Evolutionary conservation across 2,329 filamentous ascomycete species (phyloP).

Genomic region (Raffaelea ambrosiae): DNA sequence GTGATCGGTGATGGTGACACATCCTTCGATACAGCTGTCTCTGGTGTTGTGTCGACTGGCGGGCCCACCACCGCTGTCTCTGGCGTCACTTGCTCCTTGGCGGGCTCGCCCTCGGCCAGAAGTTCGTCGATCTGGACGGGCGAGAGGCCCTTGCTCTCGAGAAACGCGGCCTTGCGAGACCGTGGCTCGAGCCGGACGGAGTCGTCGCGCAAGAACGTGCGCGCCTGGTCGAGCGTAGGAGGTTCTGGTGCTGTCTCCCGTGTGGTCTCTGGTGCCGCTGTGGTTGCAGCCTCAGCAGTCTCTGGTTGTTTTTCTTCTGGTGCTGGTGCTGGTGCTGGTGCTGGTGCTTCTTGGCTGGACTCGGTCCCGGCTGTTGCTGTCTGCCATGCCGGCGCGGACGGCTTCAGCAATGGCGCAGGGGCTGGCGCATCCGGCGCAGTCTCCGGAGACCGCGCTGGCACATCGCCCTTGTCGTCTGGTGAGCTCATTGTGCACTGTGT

Average conservation of each 20-base stretch:
- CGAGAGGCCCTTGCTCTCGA: slow-evolving; percentile 67
- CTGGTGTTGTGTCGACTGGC: no score
- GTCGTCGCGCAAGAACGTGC: slow-evolving; percentile 67
- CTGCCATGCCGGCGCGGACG: no score
- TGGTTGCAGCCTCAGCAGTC: not conserved
- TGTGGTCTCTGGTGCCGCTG: not conserved
- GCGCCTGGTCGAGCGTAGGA: slow-evolving; percentile 53
- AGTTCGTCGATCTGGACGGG: slow-evolving; percentile 60
- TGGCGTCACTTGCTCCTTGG: not conserved
- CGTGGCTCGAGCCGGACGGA: slow-evolving; percentile 58
- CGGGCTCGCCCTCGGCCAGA: slow-evolving; percentile 29
- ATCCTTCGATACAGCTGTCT: no score
- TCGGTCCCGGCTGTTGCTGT: no score
- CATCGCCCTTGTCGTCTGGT: slow-evolving; percentile 4
- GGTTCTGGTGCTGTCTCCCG: not conserved
- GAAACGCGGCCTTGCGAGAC: slow-evolving; percentile 67
- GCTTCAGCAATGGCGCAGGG: no score
- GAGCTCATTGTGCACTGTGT: not conserved
- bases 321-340: not conserved
- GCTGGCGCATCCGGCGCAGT: no score
- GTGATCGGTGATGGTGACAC: not conserved
- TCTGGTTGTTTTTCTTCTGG: not conserved
- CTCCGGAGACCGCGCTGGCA: not conserved
- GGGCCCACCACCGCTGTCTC: not conserved
- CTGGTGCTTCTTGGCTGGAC: not conserved